Evolutionary conservation across 1,284 basidiomycete genomes (phyloP), one percentile per base, ranked within the genome.

Genomic region (Leccinum pachyderme): DNA sequence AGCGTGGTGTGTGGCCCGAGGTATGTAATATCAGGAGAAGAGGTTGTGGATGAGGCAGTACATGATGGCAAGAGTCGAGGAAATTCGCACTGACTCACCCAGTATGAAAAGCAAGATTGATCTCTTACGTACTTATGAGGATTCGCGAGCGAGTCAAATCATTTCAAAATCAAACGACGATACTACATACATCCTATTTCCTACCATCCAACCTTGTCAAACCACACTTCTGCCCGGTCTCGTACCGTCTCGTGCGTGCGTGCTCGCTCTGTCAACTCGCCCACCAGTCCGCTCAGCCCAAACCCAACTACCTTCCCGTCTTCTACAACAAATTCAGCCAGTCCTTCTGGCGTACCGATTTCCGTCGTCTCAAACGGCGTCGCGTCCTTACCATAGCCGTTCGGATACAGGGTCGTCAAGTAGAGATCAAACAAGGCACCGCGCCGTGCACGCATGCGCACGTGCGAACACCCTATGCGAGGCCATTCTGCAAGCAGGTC

Each of bases 401-500:
- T 13, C 1, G 69, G 68, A 46, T 62, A 73, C 12, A 71, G 47
- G 11, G 57, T 45, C 11, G 64, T 62, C 3, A 60, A 47, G 18
- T 53, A 47, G 3, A 61, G 12, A 5, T 27, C 29, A 44, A 67
- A 72, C 8, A 45, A 39, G n/a, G 51, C 15, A 2, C 49, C 62
- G 7, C 55, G 49, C 24, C 47, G 41, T 29, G 55, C 60, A 13
- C 54, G 49, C 33, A 69, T 37, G 2, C 68, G 65, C 13, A 73
- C 29, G 50, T 73, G 72, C 24, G 68, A 61, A 0, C 58, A 49
- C 59, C 62, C 65, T 11, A 67, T 27, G 2, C 62, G 61, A 5
- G 61, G 58, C 70, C 66, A 73, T 29, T 55, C 59, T 4, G 62
- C 67, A 29, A 69, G 49, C 5, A 72, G 59, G 31, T 71, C 62